Conservation (phyloP, 208 protist genomes). For the Blastocrithidia nonstop region DNA sequence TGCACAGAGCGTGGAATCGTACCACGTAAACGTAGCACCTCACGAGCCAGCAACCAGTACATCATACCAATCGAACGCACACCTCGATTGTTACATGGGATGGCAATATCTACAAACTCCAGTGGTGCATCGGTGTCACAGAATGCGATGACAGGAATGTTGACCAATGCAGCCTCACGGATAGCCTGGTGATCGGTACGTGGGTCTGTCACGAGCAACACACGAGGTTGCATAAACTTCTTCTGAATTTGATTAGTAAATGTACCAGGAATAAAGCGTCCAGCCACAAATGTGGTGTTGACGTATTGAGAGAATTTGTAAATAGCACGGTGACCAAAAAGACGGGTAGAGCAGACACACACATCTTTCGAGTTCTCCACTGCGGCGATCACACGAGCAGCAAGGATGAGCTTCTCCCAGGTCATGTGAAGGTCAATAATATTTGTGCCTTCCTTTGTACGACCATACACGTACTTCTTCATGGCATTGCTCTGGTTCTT, state of each 20-base stretch:
- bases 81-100: slow-evolving; percentile 97
- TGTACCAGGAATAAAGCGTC: slow-evolving; percentile 96
- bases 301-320: slow-evolving; percentile 97
- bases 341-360: slow-evolving; percentile 89
- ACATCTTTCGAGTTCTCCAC: slow-evolving; percentile 98
- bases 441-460: slow-evolving; percentile 83
- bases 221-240: slow-evolving; percentile 97
- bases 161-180: slow-evolving; percentile 94
- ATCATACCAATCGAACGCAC: slow-evolving; percentile 95
- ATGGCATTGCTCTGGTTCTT: slow-evolving; percentile 88
- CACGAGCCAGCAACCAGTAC: slow-evolving; percentile 97
- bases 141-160: slow-evolving; percentile 98
- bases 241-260: slow-evolving; percentile 99
- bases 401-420: slow-evolving; percentile 98
- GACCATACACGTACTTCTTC: slow-evolving; percentile 92
- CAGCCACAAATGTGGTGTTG: slow-evolving; percentile 83
- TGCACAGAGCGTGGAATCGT: slow-evolving; percentile 76
- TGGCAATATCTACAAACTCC: slow-evolving; percentile 95
- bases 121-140: slow-evolving; percentile 96
- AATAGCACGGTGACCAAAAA: slow-evolving; percentile 92
- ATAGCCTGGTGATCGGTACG: slow-evolving; percentile 93
- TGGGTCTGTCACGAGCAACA: slow-evolving; percentile 97
- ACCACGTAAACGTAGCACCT: slow-evolving; percentile 94
- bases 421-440: slow-evolving; percentile 97
- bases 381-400: slow-evolving; percentile 95